phyloP scores from a whole-genome alignment of 2,329 filamentous ascomycete genomes.

The Penicillium occitanis region DNA sequence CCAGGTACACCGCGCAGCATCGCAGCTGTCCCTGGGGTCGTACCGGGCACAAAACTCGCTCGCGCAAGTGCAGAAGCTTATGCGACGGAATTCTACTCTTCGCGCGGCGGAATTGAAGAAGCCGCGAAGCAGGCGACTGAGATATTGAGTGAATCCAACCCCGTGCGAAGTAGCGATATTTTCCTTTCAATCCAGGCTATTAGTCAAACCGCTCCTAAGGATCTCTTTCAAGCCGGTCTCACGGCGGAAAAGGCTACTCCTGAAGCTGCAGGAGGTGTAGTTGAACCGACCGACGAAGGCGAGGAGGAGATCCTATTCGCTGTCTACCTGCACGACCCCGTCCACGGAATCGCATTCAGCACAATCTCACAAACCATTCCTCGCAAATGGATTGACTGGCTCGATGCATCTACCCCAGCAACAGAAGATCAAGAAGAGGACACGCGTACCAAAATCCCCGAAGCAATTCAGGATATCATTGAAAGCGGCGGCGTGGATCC shows the following conservation, averaged over 20 bases:
- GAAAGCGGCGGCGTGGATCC: conserved; percentile 75
- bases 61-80: conserved; percentile 87
- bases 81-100: conserved; percentile 77
- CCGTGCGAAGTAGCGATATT: conserved; percentile 87
- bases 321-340: conserved; percentile 77
- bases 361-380: conserved; percentile 81
- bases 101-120: conserved; percentile 74
- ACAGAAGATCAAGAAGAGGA: conserved; percentile 42
- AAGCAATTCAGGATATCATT: conserved; percentile 85
- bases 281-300: conserved; percentile 39
- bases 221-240: conserved; percentile 65
- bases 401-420: conserved; percentile 65
- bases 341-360: conserved; percentile 85
- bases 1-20: conserved; percentile 70
- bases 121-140: conserved; percentile 79
- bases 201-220: conserved; percentile 60
- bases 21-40: conserved; percentile 73
- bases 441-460: conserved; percentile 57
- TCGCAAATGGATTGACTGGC: conserved; percentile 83
- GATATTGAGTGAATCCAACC: conserved; percentile 77
- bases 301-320: conserved; percentile 70
- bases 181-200: conserved; percentile 95
- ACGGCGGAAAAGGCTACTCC: conserved; percentile 37
- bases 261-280: conserved; percentile 29
- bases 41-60: conserved; percentile 87